Conservation (phyloP, 495 filamentous ascomycete genomes). For the Hypoxylon crocopeplum region DNA sequence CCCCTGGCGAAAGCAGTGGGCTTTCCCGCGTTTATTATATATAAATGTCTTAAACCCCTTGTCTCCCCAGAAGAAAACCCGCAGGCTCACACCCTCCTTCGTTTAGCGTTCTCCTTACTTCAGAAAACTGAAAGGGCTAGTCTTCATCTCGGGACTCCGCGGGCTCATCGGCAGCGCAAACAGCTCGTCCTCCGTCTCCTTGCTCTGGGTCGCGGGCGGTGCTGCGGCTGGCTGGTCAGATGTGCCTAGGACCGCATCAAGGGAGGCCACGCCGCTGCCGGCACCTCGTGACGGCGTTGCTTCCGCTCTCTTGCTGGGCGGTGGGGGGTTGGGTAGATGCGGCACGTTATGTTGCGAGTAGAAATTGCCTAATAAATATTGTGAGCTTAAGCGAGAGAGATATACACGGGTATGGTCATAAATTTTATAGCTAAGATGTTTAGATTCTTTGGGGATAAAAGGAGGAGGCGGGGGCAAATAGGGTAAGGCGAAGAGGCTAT, state of each 20-base stretch:
- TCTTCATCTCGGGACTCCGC: conserved; percentile 76
- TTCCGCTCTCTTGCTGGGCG: conserved; percentile 34
- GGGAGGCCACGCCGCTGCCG: conserved; percentile 46
- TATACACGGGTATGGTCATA: not conserved
- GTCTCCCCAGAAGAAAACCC: too few species aligned
- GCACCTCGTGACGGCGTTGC: conserved; percentile 30
- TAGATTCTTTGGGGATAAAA: not conserved
- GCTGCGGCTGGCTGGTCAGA: conserved; percentile 41
- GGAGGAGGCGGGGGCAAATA: not conserved
- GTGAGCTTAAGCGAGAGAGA: not conserved
- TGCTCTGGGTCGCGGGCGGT: conserved; percentile 34
- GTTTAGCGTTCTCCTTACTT: conserved; percentile 32
- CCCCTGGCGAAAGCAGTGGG: too few species aligned
- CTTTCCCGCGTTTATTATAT: too few species aligned
- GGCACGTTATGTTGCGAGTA: conserved; percentile 13
- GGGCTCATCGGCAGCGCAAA: conserved; percentile 84
- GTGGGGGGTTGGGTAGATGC: conserved; percentile 52
- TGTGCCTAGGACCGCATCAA: conserved; percentile 54
- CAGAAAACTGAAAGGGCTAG: conserved; percentile 70
- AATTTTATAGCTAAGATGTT: not conserved
- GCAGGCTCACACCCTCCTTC: too few species aligned
- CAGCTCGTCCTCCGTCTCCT: conserved; percentile 71
- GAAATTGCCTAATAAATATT: conserved; percentile 1
- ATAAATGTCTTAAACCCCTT: too few species aligned
- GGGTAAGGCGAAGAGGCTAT: not conserved